A percentile compares a stretch with the other conserved stretches of the same genome.
phyloP scores from a whole-genome alignment of 768 basidiomycete species.

The Sarcodon aspratus region DNA sequence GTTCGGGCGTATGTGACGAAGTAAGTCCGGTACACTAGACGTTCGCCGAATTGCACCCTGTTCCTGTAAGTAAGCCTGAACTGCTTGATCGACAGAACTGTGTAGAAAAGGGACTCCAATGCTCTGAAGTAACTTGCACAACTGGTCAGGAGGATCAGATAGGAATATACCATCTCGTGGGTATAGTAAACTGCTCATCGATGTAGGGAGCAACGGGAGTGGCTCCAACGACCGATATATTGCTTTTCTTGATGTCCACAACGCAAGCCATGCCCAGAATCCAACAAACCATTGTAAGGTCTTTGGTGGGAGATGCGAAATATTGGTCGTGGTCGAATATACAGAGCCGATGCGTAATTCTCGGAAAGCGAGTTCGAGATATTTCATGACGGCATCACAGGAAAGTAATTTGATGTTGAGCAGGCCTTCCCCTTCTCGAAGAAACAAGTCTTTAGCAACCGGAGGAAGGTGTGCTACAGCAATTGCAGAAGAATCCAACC shows the following conservation, averaged over 20 bases:
- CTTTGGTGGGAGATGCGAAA: too few relatives aligned
- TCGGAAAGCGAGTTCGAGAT: too few relatives aligned
- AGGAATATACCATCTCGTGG: conserved; percentile 18
- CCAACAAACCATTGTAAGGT: conserved; percentile 22
- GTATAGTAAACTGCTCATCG: conserved; percentile 14
- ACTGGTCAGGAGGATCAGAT: conserved; percentile 11
- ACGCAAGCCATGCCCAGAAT: conserved; percentile 34
- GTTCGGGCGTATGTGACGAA: neutral
- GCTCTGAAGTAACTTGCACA: conserved; percentile 12
- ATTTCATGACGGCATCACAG: neutral
- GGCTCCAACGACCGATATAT: conserved; percentile 14
- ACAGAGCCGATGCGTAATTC: too few relatives aligned
- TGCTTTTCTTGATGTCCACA: conserved; percentile 10
- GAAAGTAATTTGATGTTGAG: conserved; percentile 23
- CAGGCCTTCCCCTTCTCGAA: conserved; percentile 9
- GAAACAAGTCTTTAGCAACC: conserved; percentile 13
- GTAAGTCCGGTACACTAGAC: neutral
- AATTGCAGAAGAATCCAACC: conserved; percentile 22
- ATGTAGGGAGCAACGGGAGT: conserved; percentile 23
- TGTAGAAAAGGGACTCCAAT: conserved; percentile 25
- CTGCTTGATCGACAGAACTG: conserved; percentile 10
- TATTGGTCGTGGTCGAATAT: too few relatives aligned
- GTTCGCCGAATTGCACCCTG: conserved; percentile 6
- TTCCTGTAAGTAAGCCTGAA: conserved; percentile 10
- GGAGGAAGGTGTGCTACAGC: conserved; percentile 16